A percentile compares a stretch with the other conserved stretches of the same genome.
These are phyloP conservation scores for Magnusiomyces fungicola DNA, from an alignment of 1,139 yeast genomes.

Conservation along the genomic window DNA sequence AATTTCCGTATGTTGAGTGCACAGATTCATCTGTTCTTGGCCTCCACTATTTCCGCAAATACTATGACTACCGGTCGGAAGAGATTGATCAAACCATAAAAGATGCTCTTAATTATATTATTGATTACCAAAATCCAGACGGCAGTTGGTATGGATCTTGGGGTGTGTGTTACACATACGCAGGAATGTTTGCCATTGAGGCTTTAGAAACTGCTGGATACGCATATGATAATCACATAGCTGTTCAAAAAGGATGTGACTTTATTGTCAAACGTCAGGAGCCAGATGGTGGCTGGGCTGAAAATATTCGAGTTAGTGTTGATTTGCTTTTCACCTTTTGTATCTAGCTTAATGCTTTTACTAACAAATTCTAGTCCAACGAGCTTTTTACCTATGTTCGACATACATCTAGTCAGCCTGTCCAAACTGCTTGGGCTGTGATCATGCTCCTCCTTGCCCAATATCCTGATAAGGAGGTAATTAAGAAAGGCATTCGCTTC, in stretches of 20 bases:
- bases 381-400: conserved; percentile 77
- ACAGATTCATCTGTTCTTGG: conserved; percentile 94
- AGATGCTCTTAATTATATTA: conserved; percentile 67
- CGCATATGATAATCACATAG: conserved; percentile 51
- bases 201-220: conserved; percentile 70
- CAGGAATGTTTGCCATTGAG: conserved; percentile 96
- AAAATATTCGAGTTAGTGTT: conserved; percentile 36
- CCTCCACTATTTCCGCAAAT: conserved; percentile 65
- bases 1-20: conserved; percentile 96
- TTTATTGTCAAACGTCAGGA: conserved; percentile 67
- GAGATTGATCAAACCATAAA: conserved; percentile 63
- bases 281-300: conserved; percentile 96
- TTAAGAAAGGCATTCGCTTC: conserved; percentile 56
- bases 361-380: conserved; percentile 41
- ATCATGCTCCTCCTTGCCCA: conserved; percentile 75
- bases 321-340: too few relatives aligned
- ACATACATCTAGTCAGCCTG: conserved; percentile 58
- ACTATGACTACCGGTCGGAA: conserved; percentile 51
- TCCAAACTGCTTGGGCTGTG: conserved; percentile 90
- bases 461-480: conserved; percentile 62
- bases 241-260: conserved; percentile 73
- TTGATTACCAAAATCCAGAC: conserved; percentile 57
- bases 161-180: conserved; percentile 96
- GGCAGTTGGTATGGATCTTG: conserved; percentile 99
- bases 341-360: neutral